Conservation (phyloP, 192 early-diverging fungal species). For the Coemansia javaensis region DNA sequence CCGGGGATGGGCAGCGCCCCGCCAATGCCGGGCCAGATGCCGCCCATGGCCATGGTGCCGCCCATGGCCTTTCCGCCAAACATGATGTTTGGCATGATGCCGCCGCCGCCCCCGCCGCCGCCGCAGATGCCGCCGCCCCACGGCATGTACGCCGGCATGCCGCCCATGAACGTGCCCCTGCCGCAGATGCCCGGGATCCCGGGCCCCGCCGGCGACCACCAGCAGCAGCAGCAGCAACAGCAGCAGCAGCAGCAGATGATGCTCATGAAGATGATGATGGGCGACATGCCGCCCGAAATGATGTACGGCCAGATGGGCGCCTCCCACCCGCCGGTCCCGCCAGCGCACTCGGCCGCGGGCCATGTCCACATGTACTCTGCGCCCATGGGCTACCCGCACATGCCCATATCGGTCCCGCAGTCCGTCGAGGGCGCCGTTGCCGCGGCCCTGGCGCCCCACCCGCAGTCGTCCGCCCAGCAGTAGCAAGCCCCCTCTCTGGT, state of each 20-base stretch:
- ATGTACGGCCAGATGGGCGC: conserved; percentile 31
- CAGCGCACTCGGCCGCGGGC: conserved; percentile 3
- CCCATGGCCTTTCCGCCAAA: conserved; percentile 41
- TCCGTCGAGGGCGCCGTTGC: neutral
- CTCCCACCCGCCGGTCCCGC: conserved; percentile 12
- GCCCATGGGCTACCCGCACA: conserved; percentile 6
- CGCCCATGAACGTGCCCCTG: conserved; percentile 24
- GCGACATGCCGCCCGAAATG: conserved; percentile 28
- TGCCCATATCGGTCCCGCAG: neutral
- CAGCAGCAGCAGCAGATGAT: conserved; percentile 26
- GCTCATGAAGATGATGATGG: conserved; percentile 43
- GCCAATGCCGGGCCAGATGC: conserved; percentile 14
- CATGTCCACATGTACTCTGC: conserved; percentile 23
- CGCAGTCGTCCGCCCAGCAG: conserved; percentile 14
- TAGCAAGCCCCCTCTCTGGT: no score
- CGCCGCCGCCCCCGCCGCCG: conserved; percentile 21
- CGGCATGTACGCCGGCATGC: conserved; percentile 40
- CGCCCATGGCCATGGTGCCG: conserved; percentile 40
- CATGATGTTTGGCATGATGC: conserved; percentile 49
- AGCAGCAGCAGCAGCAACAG: conserved; percentile 18
- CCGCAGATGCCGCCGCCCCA: no score
- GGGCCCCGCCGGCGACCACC: conserved; percentile 1
- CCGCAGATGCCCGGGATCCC: conserved; percentile 20
- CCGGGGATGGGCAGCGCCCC: conserved; percentile 21
- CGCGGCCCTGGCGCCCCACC: neutral